Evolutionary conservation across 2,329 filamentous ascomycete species (phyloP).

Genomic region (Graphiopsis chlorocephala): DNA sequence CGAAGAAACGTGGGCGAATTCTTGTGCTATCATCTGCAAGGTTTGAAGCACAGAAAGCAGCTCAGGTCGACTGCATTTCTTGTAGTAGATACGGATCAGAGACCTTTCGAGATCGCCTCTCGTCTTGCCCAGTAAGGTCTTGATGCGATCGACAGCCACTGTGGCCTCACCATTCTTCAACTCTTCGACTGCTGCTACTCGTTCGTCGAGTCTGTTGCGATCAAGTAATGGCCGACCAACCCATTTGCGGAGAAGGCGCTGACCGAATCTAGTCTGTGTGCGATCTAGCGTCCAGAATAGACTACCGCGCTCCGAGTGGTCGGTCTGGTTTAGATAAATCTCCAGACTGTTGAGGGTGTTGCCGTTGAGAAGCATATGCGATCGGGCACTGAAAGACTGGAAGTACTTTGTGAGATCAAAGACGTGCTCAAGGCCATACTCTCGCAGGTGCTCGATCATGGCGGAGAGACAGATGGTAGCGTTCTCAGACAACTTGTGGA

Average conservation of each 20-base stretch:
- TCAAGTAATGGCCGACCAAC: slow-evolving; percentile 86
- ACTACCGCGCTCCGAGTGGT: slow-evolving; percentile 79
- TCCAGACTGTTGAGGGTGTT: slow-evolving; percentile 93
- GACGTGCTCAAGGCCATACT: slow-evolving; percentile 92
- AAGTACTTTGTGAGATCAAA: slow-evolving; percentile 97
- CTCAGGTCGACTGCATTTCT: slow-evolving; percentile 88
- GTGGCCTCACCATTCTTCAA: slow-evolving; percentile 68
- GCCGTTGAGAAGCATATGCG: slow-evolving; percentile 93
- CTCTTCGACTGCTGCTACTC: slow-evolving; percentile 83
- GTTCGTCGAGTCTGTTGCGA: slow-evolving; percentile 68
- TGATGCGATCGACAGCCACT: slow-evolving; percentile 68
- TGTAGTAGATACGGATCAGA: slow-evolving; percentile 93
- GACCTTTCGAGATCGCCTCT: slow-evolving; percentile 87
- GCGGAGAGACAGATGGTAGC: slow-evolving; percentile 91
- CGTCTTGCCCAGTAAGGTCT: slow-evolving; percentile 66
- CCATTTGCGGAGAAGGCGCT: slow-evolving; percentile 87
- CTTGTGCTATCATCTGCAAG: slow-evolving; percentile 74
- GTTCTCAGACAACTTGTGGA: slow-evolving; percentile 77
- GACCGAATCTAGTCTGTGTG: slow-evolving; percentile 85
- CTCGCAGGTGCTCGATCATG: slow-evolving; percentile 90
- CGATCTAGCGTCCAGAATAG: slow-evolving; percentile 95
- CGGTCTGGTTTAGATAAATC: slow-evolving; percentile 92
- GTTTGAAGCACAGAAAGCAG: slow-evolving; percentile 81
- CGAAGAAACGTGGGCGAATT: slow-evolving; percentile 67
- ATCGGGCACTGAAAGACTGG: slow-evolving; percentile 86